A percentile compares a stretch with the other conserved stretches of the same genome.
phyloP scores from a whole-genome alignment of 2,329 filamentous ascomycete genomes.

The Sarocladium oryzae region DNA sequence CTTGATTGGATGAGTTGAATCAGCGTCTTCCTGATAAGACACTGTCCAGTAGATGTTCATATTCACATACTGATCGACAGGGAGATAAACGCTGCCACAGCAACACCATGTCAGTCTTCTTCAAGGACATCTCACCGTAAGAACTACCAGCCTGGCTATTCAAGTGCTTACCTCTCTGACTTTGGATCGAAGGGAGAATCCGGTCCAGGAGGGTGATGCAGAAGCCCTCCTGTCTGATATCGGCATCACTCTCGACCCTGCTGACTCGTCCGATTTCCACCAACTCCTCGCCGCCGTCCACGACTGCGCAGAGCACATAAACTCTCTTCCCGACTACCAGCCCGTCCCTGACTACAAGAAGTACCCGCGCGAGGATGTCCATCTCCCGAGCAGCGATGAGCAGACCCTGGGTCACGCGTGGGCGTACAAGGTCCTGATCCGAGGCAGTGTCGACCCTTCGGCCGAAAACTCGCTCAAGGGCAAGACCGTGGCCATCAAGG shows the following conservation, averaged over 20 bases:
- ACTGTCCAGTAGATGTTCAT: too few relatives aligned
- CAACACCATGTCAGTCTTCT: constrained; percentile 34
- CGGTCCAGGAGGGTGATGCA: constrained; percentile 33
- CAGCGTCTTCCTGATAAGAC: too few relatives aligned
- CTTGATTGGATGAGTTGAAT: too few relatives aligned
- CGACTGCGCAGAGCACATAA: constrained; percentile 40
- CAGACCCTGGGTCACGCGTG: constrained; percentile 43
- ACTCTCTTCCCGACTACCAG: constrained; percentile 39
- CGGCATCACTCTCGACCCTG: constrained; percentile 27
- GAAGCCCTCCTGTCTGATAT: constrained; percentile 28
- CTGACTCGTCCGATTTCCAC: constrained; percentile 37
- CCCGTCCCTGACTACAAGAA: constrained; percentile 30
- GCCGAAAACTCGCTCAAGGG: constrained; percentile 24
- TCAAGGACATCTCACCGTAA: constrained; percentile 30
- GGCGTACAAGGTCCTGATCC: constrained; percentile 43
- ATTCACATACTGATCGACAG: too few relatives aligned
- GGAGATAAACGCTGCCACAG: too few relatives aligned
- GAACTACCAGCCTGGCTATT: too few relatives aligned
- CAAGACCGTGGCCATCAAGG: constrained; percentile 45
- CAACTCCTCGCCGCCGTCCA: constrained; percentile 44
- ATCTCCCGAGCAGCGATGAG: constrained; percentile 30
- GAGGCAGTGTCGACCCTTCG: constrained; percentile 18
- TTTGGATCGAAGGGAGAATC: constrained; percentile 30
- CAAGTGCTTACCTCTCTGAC: background rate
- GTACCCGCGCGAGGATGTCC: constrained; percentile 39